These are phyloP conservation scores for Straminergon stramineum DNA, from an alignment of 225 moss, liverwort and hornwort species.

Conservation along the genomic window DNA sequence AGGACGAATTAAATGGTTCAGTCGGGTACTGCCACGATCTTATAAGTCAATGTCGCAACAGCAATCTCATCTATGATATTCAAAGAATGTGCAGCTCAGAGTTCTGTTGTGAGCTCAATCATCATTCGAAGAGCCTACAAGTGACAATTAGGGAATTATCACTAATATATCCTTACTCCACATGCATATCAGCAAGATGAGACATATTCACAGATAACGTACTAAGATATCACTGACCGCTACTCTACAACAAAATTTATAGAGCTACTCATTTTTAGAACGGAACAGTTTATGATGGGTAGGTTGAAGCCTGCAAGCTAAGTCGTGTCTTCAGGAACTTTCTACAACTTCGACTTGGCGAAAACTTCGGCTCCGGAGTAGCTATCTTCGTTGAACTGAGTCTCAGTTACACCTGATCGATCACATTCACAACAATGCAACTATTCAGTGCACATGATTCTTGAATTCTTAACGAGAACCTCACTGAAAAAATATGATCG, in stretches of 20 bases:
- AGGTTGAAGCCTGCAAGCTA: neutral
- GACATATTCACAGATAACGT: neutral
- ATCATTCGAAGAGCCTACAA: neutral
- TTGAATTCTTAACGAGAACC: too few species aligned
- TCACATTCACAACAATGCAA: neutral
- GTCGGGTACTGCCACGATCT: neutral
- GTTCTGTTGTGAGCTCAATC: neutral
- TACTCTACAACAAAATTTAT: neutral
- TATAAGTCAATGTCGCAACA: neutral
- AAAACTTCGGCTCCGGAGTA: neutral
- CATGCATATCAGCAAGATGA: neutral
- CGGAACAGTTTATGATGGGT: neutral
- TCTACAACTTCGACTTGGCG: conserved; percentile 26
- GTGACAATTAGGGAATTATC: neutral
- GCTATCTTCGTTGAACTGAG: conserved; percentile 6
- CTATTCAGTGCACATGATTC: neutral
- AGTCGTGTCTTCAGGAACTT: neutral
- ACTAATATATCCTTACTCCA: neutral
- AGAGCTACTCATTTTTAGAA: neutral
- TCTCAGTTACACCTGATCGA: conserved; percentile 13
- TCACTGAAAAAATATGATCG: neutral
- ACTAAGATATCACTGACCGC: neutral
- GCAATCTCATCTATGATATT: neutral
- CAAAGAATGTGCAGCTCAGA: neutral
- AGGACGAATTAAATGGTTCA: neutral